A percentile compares a stretch with the other conserved stretches of the same genome.
These are phyloP conservation scores for Aspergillus bertholletiae DNA, from an alignment of 495 filamentous ascomycete species.

Conservation along the genomic window DNA sequence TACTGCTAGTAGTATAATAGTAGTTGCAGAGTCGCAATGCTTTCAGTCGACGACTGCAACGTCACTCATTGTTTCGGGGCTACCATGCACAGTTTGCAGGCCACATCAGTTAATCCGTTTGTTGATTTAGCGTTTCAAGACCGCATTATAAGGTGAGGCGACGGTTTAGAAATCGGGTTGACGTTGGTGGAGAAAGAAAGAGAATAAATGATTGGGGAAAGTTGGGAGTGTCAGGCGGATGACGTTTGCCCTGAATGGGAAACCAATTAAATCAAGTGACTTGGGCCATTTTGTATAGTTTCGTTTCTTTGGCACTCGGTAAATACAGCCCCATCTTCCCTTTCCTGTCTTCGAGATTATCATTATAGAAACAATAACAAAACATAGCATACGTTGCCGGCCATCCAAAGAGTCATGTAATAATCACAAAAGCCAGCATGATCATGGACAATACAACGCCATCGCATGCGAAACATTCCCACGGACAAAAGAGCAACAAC, in stretches of 20 bases:
- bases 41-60: background rate
- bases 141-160: background rate
- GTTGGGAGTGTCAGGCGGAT: background rate
- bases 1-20: too few relatives aligned
- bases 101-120: background rate
- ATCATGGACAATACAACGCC: slow-evolving; percentile 5
- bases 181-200: background rate
- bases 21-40: background rate
- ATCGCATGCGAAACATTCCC: slow-evolving; percentile 6
- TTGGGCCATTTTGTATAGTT: too few relatives aligned
- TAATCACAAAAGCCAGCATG: background rate
- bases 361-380: background rate
- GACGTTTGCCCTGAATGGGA: background rate
- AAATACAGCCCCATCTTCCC: background rate
- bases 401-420: background rate
- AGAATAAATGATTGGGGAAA: background rate
- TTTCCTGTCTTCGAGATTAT: background rate
- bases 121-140: background rate
- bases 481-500: background rate
- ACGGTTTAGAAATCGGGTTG: background rate
- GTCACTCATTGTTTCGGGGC: slow-evolving; percentile 3
- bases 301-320: too few relatives aligned
- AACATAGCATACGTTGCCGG: background rate
- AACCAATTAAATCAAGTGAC: background rate
- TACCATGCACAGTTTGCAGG: slow-evolving; percentile 7